A percentile compares a stretch with the other conserved stretches of the same genome.
These are phyloP conservation scores for Wickerhamiella azymoides DNA, from an alignment of 805 yeast species.

Conservation along the genomic window DNA sequence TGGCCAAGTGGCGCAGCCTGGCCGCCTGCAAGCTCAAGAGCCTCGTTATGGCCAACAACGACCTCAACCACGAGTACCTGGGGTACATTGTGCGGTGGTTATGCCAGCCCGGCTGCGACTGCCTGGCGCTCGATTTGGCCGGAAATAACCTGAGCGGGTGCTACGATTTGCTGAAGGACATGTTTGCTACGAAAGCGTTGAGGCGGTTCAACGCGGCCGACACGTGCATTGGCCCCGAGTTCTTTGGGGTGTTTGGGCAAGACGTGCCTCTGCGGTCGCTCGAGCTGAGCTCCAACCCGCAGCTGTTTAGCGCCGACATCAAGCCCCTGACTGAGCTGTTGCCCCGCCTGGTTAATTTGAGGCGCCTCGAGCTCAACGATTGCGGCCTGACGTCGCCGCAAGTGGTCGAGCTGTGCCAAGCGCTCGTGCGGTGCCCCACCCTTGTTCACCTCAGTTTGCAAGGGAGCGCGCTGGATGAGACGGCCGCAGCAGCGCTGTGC, in stretches of 20 bases:
- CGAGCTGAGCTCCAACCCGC: constrained; percentile 60
- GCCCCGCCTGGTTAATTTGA: constrained; percentile 52
- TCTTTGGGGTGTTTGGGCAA: constrained; percentile 26
- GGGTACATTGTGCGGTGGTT: constrained; percentile 48
- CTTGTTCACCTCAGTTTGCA: constrained; percentile 55
- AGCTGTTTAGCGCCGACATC: constrained; percentile 50
- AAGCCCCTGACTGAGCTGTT: constrained; percentile 46
- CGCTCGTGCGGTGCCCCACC: constrained; percentile 51
- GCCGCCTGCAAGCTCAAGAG: constrained; percentile 34
- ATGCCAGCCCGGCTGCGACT: constrained; percentile 27
- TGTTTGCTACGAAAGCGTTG: constrained; percentile 28
- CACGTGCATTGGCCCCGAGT: constrained; percentile 13
- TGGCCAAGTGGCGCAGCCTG: constrained; percentile 27
- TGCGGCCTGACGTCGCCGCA: constrained; percentile 45
- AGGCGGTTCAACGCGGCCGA: constrained; percentile 43
- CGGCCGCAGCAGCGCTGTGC: constrained; percentile 51
- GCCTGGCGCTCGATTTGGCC: constrained; percentile 69
- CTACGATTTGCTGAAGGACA: constrained; percentile 16
- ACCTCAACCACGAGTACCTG: constrained; percentile 46
- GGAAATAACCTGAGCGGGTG: constrained; percentile 46
- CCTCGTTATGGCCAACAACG: constrained; percentile 67
- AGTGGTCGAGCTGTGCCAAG: constrained; percentile 47
- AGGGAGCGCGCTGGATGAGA: constrained; percentile 48
- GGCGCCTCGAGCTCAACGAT: constrained; percentile 57
- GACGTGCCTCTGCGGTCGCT: constrained; percentile 50